Conservation (phyloP, 805 yeast species). For the Zygotorulaspora florentina region DNA sequence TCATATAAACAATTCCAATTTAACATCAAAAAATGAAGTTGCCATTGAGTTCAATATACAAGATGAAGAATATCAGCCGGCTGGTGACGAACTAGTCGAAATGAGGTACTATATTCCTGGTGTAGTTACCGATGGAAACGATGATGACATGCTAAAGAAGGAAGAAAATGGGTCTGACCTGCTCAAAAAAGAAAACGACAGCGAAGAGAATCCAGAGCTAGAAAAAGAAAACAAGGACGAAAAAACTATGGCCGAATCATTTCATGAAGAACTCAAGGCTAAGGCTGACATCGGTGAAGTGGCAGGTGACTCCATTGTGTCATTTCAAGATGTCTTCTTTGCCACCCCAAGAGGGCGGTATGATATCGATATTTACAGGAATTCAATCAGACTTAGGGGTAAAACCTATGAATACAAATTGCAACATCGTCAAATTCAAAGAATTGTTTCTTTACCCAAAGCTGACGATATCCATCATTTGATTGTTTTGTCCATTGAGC, state of each 20-base stretch:
- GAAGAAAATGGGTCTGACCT: slow-evolving; percentile 27
- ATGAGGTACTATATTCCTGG: slow-evolving; percentile 93
- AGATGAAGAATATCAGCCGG: slow-evolving; percentile 51
- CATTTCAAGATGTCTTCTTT: slow-evolving; percentile 85
- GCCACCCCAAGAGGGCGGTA: slow-evolving; percentile 98
- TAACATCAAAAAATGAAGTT: slow-evolving; percentile 90
- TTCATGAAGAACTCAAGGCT: slow-evolving; percentile 87
- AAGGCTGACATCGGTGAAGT: slow-evolving; percentile 92
- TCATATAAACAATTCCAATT: slow-evolving; percentile 75
- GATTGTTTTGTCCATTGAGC: slow-evolving; percentile 86
- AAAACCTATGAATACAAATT: slow-evolving; percentile 96
- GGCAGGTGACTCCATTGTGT: slow-evolving; percentile 91
- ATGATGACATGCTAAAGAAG: slow-evolving; percentile 37
- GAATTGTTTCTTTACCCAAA: slow-evolving; percentile 88
- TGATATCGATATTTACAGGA: slow-evolving; percentile 89
- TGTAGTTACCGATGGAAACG: slow-evolving; percentile 49
- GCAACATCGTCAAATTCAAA: slow-evolving; percentile 82
- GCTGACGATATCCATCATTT: slow-evolving; percentile 91
- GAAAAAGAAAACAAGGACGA: slow-evolving; percentile 19
- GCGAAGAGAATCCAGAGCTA: slow-evolving; percentile 29
- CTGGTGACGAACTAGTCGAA: slow-evolving; percentile 96
- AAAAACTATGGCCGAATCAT: slow-evolving; percentile 72
- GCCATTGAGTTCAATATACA: slow-evolving; percentile 76
- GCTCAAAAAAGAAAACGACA: slow-evolving; percentile 29
- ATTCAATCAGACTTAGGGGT: slow-evolving; percentile 87